These are phyloP conservation scores for Pisolithus orientalis DNA, from an alignment of 768 basidiomycete species.

Conservation along the genomic window DNA sequence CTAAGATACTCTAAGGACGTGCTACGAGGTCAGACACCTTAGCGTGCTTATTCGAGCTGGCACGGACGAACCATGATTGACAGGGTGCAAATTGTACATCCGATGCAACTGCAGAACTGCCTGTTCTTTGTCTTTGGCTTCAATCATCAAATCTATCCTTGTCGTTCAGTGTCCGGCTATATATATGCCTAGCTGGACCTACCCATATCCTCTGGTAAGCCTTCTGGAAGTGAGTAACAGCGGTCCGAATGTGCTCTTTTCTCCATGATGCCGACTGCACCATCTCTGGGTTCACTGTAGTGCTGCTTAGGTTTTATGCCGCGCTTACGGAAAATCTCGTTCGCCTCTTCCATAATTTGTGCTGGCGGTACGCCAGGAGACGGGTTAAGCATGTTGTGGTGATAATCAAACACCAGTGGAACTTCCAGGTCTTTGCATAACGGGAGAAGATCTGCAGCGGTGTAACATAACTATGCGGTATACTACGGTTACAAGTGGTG, in stretches of 20 bases:
- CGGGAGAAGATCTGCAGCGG: slow-evolving; percentile 81
- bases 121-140: slow-evolving; percentile 92
- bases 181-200: slow-evolving; percentile 9
- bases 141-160: slow-evolving; percentile 76
- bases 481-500: no score
- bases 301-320: slow-evolving; percentile 91
- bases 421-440: slow-evolving; percentile 80
- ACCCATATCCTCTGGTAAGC: slow-evolving; percentile 66
- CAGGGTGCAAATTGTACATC: slow-evolving; percentile 65
- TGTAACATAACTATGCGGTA: slow-evolving; percentile 63
- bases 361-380: slow-evolving; percentile 50
- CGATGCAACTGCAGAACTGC: slow-evolving; percentile 83
- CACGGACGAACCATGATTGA: slow-evolving; percentile 45
- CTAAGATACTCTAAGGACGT: no score
- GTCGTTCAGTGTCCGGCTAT: slow-evolving; percentile 6
- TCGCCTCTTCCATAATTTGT: slow-evolving; percentile 68
- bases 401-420: slow-evolving; percentile 71
- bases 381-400: slow-evolving; percentile 71
- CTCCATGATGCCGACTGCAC: slow-evolving; percentile 80
- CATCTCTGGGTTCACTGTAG: slow-evolving; percentile 82
- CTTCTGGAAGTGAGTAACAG: slow-evolving; percentile 59
- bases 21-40: no score
- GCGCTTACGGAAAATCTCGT: slow-evolving; percentile 64
- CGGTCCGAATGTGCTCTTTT: slow-evolving; percentile 82
- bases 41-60: neutral